Base-by-base conservation (phyloP, 108 stramenopile genomes). In the Cyclotella cryptica region DNA sequence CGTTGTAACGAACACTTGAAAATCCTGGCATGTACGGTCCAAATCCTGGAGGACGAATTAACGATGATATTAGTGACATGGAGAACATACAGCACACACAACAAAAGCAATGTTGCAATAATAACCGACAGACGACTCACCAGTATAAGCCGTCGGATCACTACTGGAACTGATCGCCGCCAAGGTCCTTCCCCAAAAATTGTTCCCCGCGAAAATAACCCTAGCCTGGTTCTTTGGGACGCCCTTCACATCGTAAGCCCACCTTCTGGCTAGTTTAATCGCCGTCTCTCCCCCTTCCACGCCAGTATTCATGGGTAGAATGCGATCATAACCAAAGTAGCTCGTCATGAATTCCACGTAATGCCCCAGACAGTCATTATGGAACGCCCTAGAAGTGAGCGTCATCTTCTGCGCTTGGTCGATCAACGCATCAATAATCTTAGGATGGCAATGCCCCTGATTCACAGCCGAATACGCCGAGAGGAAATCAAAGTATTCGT, bases 261-360 rank as follows among this genome's bases (percentile, higher is more conserved):
- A 96, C 28, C 80, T 84, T 41, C 96, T 80, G 45, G 95, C 95
- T 39, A 98, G 77, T 74, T 98, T 98, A 74, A 99, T 89, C 17
- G 99, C 99, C 18, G 98, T 98, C 79, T 99, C 99, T 13, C 98
- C 97, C 19, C 96, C 99, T 81, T 99, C 99, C 12, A 99, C 99
- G 11, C 99, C 99, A 1, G 97, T 98, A 83, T 99, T 99, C 98
- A 98, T 98, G 59, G 98, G 99, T 43, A 99, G 78, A 17, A 98
- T 93, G 18, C 98, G 91, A 78, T 99, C 99, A 84, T 98, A 99
- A 18, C 92, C 93, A 85, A 98, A 98, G 80, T 90, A 94, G 19
- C 62, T 39, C 24, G 96, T 98, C 60, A 98, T 85, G 75, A 88
- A 98, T 74, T 98, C 89, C 29, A 72, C 86, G 69, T 97, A 99